A percentile compares a stretch with the other conserved stretches of the same genome.
phyloP scores from a whole-genome alignment of 441 rosid species.

The Adansonia madagascariensis region DNA sequence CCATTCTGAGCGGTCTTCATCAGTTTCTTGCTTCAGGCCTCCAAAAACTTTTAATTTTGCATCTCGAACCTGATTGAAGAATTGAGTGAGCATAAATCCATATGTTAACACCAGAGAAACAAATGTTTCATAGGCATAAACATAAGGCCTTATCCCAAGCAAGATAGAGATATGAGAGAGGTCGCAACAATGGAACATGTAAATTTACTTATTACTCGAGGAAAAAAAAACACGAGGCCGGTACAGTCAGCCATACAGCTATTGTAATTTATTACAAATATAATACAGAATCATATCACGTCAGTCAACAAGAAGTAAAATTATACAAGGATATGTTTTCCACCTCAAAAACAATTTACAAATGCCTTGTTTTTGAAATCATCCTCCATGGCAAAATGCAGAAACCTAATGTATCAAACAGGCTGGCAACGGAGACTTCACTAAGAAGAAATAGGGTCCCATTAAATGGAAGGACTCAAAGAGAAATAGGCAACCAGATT shows the following conservation, averaged over 20 bases:
- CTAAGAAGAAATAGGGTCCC: not conserved
- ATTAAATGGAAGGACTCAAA: slow-evolving; percentile 8
- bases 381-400: not conserved
- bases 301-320: not conserved
- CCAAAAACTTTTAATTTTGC: slow-evolving; percentile 80
- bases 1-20: slow-evolving; percentile 89
- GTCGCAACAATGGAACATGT: not conserved
- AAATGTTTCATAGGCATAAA: not conserved
- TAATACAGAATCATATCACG: not conserved
- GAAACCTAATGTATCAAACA: not conserved
- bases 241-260: not conserved
- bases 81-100: slow-evolving; percentile 27
- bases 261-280: not conserved
- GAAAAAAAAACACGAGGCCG: not conserved
- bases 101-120: slow-evolving; percentile 31
- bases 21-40: slow-evolving; percentile 72
- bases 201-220: not conserved
- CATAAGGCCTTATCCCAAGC: not conserved
- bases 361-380: too few species aligned
- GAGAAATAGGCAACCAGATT: not conserved
- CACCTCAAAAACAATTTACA: not conserved
- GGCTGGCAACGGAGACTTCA: slow-evolving; percentile 6
- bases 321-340: not conserved
- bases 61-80: slow-evolving; percentile 71
- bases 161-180: not conserved